Evolutionary conservation across 306 rosid genomes (phyloP), one percentile per base, ranked within the genome.

Genomic region (Geum urbanum): DNA sequence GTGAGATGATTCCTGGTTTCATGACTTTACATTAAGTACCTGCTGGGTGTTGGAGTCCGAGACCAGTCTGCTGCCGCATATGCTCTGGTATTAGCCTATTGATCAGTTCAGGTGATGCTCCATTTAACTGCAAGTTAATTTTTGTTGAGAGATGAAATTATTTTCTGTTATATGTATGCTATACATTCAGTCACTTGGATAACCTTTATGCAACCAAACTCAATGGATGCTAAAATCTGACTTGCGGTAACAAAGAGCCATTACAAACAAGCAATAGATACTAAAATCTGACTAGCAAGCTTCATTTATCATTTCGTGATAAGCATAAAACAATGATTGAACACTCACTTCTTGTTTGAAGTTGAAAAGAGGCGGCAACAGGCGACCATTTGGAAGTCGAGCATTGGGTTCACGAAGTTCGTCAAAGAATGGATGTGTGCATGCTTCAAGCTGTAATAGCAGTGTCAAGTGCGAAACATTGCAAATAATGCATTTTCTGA

Each of bases 361-460:
- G 87, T 90, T 83, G 85, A 92, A 92, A 70, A 92, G 91, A 0
- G 86, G 86, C 1, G 98, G 97, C 84, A 90, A 79, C 1, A 82
- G 87, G 70, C 94, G 96, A 19, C 97, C 96, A 83, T 82, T 90
- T 14, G 97, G 94, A 48, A 92, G 89, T 44, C 94, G 87, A 55
- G 89, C 88, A 70, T 85, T 90, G 55, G 96, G 92, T 39, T 88
- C 97, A 45, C 97, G 96, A 35, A 92, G 97, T 79, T 90, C 98
- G 22, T 92, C 94, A 70, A 92, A 92, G 86, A 92, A 92, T 45
- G 97, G 83, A 76, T 92, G 98, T 2, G 91, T 78, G 79, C 96
- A 86, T 66, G 97, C 98, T 85, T 92, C 97, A 73, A 92, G 86
- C 98, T 92, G 91, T 72, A 71, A 76, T 60, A 59, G 57, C 4